phyloP scores from a whole-genome alignment of 352 stramenopile genomes.

The Globisporangium canariense region DNA sequence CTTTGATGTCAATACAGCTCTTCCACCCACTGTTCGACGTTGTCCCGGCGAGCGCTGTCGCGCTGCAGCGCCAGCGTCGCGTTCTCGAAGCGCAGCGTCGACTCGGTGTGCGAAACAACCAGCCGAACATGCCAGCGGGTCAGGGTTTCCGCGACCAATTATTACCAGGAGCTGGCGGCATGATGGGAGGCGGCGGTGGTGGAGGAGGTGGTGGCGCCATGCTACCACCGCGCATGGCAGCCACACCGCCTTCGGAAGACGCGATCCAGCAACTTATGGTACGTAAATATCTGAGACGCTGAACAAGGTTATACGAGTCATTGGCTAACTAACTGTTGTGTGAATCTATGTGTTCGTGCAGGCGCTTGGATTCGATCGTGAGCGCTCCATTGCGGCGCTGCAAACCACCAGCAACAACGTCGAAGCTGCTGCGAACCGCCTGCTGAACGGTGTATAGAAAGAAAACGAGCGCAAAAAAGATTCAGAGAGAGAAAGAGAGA shows the following conservation, averaged over 20 bases:
- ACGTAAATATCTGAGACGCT: constrained; percentile 9
- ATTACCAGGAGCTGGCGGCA: constrained; percentile 53
- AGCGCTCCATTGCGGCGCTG: constrained; percentile 64
- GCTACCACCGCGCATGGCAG: constrained; percentile 57
- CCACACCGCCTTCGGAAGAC: constrained; percentile 63
- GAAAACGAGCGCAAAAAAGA: background rate
- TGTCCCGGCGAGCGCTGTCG: constrained; percentile 55
- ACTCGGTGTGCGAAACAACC: constrained; percentile 48
- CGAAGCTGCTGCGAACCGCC: constrained; percentile 79
- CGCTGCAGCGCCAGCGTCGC: constrained; percentile 71
- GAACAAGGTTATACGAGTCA: background rate
- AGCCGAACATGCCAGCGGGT: constrained; percentile 24
- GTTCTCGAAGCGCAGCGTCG: constrained; percentile 68
- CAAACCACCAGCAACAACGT: constrained; percentile 82
- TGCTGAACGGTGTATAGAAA: constrained; percentile 67
- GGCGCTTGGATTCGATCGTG: constrained; percentile 71
- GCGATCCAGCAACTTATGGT: constrained; percentile 81
- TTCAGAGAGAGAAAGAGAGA: background rate
- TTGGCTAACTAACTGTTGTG: constrained; percentile 10
- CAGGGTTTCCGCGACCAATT: constrained; percentile 84
- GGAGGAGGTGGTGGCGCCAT: constrained; percentile 33
- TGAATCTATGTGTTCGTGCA: constrained; percentile 15
- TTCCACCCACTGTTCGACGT: constrained; percentile 80
- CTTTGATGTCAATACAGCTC: constrained; percentile 20
- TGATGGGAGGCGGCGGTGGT: constrained; percentile 27